Percentiles rank a stretch among this genome's conserved stretches.
Evolutionary conservation across 169 alveolate species (phyloP).

Genomic region (Fabrea salina): DNA sequence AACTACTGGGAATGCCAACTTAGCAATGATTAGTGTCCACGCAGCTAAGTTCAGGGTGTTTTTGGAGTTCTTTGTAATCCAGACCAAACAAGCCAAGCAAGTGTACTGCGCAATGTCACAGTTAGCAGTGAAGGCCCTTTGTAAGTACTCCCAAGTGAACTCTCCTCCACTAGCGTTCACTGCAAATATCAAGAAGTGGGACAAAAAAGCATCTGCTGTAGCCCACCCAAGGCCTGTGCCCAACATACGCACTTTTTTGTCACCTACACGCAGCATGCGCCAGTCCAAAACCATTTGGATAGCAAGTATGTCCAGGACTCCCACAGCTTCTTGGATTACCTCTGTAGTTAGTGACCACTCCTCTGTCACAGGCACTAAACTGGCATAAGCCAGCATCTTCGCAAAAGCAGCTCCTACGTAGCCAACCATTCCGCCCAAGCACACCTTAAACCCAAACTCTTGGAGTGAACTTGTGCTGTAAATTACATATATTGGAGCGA

Average conservation of each 20-base stretch:
- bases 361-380: slow-evolving; percentile 19
- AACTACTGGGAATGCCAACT: background rate
- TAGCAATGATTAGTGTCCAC: background rate
- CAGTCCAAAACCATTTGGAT: background rate
- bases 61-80: background rate
- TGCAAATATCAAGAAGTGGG: background rate
- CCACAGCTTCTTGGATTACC: background rate
- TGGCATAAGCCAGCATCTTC: slow-evolving; percentile 1
- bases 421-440: slow-evolving; percentile 3
- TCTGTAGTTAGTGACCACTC: slow-evolving; percentile 1
- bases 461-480: slow-evolving; percentile 7
- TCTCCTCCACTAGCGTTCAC: slow-evolving; percentile 33
- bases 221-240: slow-evolving; percentile 32
- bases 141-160: slow-evolving; percentile 28
- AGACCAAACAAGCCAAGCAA: background rate
- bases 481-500: slow-evolving; percentile 26
- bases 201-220: background rate
- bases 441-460: background rate
- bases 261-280: background rate
- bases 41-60: background rate
- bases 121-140: slow-evolving; percentile 25
- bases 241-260: background rate
- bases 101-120: background rate
- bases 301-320: background rate
- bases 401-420: background rate